A percentile compares a stretch with the other conserved stretches of the same genome.
These are phyloP conservation scores for Cardiospermum halicacabum DNA, from an alignment of 345 rosid species.

Conservation along the genomic window DNA sequence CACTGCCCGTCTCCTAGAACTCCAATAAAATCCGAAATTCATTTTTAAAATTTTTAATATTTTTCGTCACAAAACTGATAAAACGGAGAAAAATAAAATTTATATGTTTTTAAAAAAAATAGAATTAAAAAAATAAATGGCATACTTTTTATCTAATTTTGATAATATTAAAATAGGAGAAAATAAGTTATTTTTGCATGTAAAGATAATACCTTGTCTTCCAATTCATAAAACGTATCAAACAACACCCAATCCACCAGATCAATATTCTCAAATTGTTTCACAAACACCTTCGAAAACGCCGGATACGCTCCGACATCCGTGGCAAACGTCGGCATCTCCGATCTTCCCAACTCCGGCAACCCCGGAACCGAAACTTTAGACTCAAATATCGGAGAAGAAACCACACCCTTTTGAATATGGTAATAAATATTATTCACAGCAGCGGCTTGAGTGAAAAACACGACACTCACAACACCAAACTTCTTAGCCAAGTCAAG, in stretches of 20 bases:
- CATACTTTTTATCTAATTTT: too few species aligned
- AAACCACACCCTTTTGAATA: constrained; percentile 12
- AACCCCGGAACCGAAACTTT: constrained; percentile 25
- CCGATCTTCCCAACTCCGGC: constrained; percentile 24
- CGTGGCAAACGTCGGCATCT: constrained; percentile 23
- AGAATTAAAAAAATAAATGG: too few species aligned
- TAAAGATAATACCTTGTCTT: constrained; percentile 11
- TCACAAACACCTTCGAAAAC: neutral
- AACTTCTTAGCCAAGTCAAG: constrained; percentile 31
- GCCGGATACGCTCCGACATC: constrained; percentile 15
- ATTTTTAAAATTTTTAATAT: too few species aligned
- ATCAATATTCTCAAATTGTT: constrained; percentile 27
- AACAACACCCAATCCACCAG: constrained; percentile 26
- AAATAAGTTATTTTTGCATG: too few species aligned
- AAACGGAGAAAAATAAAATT: too few species aligned
- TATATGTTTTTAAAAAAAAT: too few species aligned
- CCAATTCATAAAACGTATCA: constrained; percentile 19
- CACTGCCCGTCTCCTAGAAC: too few species aligned
- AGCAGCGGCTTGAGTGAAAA: constrained; percentile 32
- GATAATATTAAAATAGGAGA: too few species aligned
- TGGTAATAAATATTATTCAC: constrained; percentile 29
- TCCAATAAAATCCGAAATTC: too few species aligned
- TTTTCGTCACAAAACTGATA: too few species aligned
- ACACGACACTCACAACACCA: constrained; percentile 17
- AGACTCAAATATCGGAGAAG: constrained; percentile 16